phyloP scores from a whole-genome alignment of 1,284 basidiomycete species.

The Austropuccinia psidii region DNA sequence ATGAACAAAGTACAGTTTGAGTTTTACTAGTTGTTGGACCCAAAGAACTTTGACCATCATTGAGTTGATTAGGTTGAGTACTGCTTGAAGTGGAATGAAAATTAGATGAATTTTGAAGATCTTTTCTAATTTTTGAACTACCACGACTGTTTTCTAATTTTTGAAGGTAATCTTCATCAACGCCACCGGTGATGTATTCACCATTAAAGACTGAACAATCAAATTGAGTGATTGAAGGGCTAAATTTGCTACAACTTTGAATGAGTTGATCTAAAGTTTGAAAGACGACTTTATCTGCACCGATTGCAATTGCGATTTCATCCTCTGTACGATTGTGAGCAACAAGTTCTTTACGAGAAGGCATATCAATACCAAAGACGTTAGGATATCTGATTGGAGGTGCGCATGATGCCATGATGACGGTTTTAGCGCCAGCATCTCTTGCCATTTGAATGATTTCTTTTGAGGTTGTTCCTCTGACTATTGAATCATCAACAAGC shows the following conservation, averaged over 20 bases:
- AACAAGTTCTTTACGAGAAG: slow-evolving; percentile 84
- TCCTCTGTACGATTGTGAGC: slow-evolving; percentile 70
- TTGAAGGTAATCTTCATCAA: slow-evolving; percentile 74
- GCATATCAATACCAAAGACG: slow-evolving; percentile 99
- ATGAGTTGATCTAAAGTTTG: slow-evolving; percentile 89
- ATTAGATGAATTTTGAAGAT: neutral
- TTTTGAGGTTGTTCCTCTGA: slow-evolving; percentile 95
- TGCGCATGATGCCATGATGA: slow-evolving; percentile 93
- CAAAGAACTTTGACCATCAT: no score
- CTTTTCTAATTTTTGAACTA: slow-evolving; percentile 53
- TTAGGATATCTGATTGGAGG: slow-evolving; percentile 90
- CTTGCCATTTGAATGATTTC: slow-evolving; percentile 99
- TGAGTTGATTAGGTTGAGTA: neutral
- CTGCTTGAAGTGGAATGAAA: neutral
- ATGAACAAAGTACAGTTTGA: neutral
- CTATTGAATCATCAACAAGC: slow-evolving; percentile 97
- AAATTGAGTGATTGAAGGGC: slow-evolving; percentile 68
- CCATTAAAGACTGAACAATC: slow-evolving; percentile 99
- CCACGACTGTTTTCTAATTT: slow-evolving; percentile 69
- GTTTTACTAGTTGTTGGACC: neutral
- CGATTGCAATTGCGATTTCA: slow-evolving; percentile 74
- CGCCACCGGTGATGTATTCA: slow-evolving; percentile 92
- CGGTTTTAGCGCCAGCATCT: slow-evolving; percentile 95
- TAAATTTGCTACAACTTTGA: slow-evolving; percentile 77
- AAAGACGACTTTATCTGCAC: slow-evolving; percentile 94